Conservation (phyloP, 495 filamentous ascomycete species). For the Aspergillus steynii region DNA sequence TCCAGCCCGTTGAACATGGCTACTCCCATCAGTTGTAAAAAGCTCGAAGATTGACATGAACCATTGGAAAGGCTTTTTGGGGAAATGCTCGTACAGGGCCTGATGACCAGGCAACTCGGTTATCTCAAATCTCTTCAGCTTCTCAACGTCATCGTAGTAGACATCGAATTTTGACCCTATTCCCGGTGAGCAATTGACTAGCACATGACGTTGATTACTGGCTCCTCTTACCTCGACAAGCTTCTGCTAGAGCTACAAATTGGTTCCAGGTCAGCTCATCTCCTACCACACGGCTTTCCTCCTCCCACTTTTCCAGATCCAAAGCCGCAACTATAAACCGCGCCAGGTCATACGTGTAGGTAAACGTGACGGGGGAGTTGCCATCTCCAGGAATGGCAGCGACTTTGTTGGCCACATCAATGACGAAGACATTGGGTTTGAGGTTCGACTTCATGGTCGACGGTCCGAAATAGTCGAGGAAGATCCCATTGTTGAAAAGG, state of each 20-base stretch:
- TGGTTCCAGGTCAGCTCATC: slow-evolving; percentile 41
- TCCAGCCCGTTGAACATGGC: slow-evolving; percentile 24
- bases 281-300: slow-evolving; percentile 28
- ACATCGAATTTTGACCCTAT: slow-evolving; percentile 42
- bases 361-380: slow-evolving; percentile 36
- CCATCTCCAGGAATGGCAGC: slow-evolving; percentile 48
- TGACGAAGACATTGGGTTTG: slow-evolving; percentile 27
- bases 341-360: slow-evolving; percentile 45
- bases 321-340: slow-evolving; percentile 41
- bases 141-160: slow-evolving; percentile 38
- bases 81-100: slow-evolving; percentile 31
- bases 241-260: slow-evolving; percentile 36
- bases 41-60: slow-evolving; percentile 31
- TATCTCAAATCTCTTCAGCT: slow-evolving; percentile 33
- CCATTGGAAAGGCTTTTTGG: slow-evolving; percentile 33
- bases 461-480: slow-evolving; percentile 45
- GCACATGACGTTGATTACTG: neutral
- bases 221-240: slow-evolving; percentile 29
- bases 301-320: slow-evolving; percentile 36
- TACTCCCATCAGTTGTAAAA: slow-evolving; percentile 10
- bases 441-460: slow-evolving; percentile 33
- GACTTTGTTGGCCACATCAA: slow-evolving; percentile 38
- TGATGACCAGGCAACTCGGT: slow-evolving; percentile 44
- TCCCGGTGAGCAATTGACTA: neutral
- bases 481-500: slow-evolving; percentile 39